A percentile compares a stretch with the other conserved stretches of the same genome.
phyloP scores from a whole-genome alignment of 257 asterid genomes.

The Marsdenia floribunda region DNA sequence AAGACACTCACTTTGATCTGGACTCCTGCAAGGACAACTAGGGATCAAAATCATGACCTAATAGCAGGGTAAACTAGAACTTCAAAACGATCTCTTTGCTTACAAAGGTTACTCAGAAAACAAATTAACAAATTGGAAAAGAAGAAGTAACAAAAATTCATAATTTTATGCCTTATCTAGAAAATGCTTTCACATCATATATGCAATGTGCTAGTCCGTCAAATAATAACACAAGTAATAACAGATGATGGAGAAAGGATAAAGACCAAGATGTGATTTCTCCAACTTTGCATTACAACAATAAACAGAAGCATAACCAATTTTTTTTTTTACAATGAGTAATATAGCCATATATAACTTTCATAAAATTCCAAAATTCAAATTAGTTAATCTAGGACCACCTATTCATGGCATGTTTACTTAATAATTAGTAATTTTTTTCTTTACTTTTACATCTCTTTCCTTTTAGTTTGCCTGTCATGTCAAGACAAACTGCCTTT shows the following conservation, averaged over 20 bases:
- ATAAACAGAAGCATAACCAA: neutral
- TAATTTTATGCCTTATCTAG: neutral
- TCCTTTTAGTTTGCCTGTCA: neutral
- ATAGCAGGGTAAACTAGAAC: neutral
- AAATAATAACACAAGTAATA: neutral
- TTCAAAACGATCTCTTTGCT: neutral
- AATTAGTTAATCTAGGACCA: slow-evolving; percentile 1
- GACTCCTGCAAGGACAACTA: slow-evolving; percentile 49
- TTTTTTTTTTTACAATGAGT: neutral
- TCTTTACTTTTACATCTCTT: neutral
- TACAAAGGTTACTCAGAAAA: neutral
- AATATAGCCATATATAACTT: neutral
- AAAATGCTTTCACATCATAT: neutral
- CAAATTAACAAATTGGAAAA: neutral
- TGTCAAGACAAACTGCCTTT: neutral
- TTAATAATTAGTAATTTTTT: neutral
- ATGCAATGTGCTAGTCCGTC: neutral
- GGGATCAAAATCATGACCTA: neutral
- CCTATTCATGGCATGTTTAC: neutral
- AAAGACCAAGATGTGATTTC: neutral
- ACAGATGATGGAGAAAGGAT: neutral
- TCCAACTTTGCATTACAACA: neutral
- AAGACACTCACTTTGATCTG: slow-evolving; percentile 54
- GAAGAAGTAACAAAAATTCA: neutral
- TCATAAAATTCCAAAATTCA: neutral